phyloP scores from a whole-genome alignment of 1,284 basidiomycete genomes.

The Ganoderma sinense region DNA sequence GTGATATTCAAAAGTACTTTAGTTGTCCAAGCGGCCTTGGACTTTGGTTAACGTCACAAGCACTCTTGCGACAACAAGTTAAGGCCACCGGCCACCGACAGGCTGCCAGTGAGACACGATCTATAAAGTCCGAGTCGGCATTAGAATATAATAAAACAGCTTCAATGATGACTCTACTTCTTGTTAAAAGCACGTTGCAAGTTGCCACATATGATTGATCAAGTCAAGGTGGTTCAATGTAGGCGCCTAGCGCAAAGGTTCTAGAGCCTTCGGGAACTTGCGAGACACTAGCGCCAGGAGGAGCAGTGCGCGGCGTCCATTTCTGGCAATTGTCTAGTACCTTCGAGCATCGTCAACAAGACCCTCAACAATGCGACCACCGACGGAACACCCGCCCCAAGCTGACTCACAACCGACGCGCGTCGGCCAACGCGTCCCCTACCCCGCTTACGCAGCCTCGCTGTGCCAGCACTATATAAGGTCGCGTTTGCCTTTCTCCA shows the following conservation, averaged over 20 bases:
- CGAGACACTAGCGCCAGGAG: background rate
- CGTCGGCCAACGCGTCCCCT: slow-evolving; percentile 26
- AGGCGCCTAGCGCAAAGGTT: background rate
- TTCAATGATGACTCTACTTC: too few relatives aligned
- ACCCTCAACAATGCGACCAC: background rate
- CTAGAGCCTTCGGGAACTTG: background rate
- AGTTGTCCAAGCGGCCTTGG: too few relatives aligned
- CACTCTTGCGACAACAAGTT: too few relatives aligned
- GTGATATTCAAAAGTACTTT: too few relatives aligned
- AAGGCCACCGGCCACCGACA: too few relatives aligned
- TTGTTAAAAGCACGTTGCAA: too few relatives aligned
- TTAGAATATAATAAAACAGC: too few relatives aligned
- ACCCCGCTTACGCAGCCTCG: slow-evolving; percentile 18
- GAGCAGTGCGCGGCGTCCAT: background rate
- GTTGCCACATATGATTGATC: too few relatives aligned
- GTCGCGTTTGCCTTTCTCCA: background rate
- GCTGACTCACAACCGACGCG: slow-evolving; percentile 29
- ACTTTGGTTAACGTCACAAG: too few relatives aligned
- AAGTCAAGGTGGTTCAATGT: too few relatives aligned
- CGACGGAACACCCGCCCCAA: background rate
- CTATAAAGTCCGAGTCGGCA: too few relatives aligned
- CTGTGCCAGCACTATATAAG: slow-evolving; percentile 19
- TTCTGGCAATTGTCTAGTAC: slow-evolving; percentile 4
- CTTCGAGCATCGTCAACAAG: background rate
- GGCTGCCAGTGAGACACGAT: too few relatives aligned